Conservation (phyloP, 768 basidiomycete genomes). For the Pleurotus salmoneostramineus region DNA sequence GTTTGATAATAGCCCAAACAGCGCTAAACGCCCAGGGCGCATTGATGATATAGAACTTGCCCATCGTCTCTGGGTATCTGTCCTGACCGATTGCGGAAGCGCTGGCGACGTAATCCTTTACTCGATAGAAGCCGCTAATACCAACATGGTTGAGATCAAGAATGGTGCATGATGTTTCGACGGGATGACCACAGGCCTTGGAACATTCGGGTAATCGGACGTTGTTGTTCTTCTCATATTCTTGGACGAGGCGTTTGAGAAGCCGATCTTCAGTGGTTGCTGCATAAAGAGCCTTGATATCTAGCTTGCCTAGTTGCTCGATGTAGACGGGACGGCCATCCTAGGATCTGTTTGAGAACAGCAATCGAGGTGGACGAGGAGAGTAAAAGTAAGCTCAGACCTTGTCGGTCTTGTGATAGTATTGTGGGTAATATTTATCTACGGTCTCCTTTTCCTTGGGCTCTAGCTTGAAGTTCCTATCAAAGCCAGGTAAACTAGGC, state of each 20-base stretch:
- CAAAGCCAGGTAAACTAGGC: too few species aligned
- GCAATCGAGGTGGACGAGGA: not conserved
- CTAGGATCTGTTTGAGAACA: slow-evolving; percentile 29
- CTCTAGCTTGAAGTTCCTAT: slow-evolving; percentile 80
- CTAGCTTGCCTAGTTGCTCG: slow-evolving; percentile 87
- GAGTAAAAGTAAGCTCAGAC: slow-evolving; percentile 34
- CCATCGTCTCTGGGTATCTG: slow-evolving; percentile 92
- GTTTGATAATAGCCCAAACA: slow-evolving; percentile 87
- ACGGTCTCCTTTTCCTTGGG: slow-evolving; percentile 65
- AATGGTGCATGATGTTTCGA: slow-evolving; percentile 98
- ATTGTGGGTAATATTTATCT: slow-evolving; percentile 93
- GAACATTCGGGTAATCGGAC: slow-evolving; percentile 83
- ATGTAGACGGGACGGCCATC: slow-evolving; percentile 96
- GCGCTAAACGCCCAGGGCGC: slow-evolving; percentile 90
- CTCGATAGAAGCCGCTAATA: slow-evolving; percentile 78
- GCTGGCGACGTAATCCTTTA: slow-evolving; percentile 85
- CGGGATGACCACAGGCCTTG: slow-evolving; percentile 68
- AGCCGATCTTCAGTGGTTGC: slow-evolving; percentile 86
- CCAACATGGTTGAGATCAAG: slow-evolving; percentile 78
- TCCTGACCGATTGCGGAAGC: slow-evolving; percentile 83
- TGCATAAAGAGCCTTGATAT: slow-evolving; percentile 76
- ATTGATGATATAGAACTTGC: slow-evolving; percentile 99
- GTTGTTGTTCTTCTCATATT: slow-evolving; percentile 87
- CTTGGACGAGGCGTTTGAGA: slow-evolving; percentile 81
- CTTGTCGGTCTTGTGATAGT: slow-evolving; percentile 94